Percentiles rank a stretch among this genome's conserved stretches.
Conservation (phyloP, 805 yeast genomes). For the Lachancea meyersii region DNA sequence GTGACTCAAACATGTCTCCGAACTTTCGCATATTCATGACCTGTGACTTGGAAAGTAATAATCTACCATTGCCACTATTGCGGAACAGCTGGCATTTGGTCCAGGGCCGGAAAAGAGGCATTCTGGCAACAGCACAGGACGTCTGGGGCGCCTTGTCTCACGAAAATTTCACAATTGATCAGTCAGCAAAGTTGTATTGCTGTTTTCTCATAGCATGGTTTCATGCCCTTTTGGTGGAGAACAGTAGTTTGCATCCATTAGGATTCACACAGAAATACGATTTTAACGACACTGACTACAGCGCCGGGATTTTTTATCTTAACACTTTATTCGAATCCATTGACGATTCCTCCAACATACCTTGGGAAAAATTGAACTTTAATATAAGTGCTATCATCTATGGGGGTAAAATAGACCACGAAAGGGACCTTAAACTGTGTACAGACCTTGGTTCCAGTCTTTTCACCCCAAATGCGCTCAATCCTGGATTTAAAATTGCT, state of each 20-base stretch:
- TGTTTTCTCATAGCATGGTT: conserved; percentile 60
- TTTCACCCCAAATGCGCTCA: conserved; percentile 8
- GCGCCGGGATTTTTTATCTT: conserved; percentile 38
- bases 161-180: background rate
- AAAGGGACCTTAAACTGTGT: conserved; percentile 35
- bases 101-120: conserved; percentile 58
- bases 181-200: conserved; percentile 34
- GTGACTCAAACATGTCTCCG: conserved; percentile 23
- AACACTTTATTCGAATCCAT: background rate
- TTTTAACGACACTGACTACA: conserved; percentile 67
- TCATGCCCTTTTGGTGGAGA: conserved; percentile 56
- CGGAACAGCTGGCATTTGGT: conserved; percentile 46
- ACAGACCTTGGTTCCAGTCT: conserved; percentile 8
- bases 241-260: conserved; percentile 52
- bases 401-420: conserved; percentile 47
- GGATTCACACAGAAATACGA: conserved; percentile 62
- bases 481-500: conserved; percentile 8
- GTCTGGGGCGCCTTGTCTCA: conserved; percentile 12
- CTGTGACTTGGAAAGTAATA: conserved; percentile 41
- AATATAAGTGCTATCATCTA: conserved; percentile 17
- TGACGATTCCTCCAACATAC: background rate
- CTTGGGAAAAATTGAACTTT: conserved; percentile 36
- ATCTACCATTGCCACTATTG: conserved; percentile 54
- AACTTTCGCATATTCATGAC: conserved; percentile 61
- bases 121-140: conserved; percentile 17